phyloP scores from a whole-genome alignment of 2,329 filamentous ascomycete genomes.

The Bipolaris bicolor region DNA sequence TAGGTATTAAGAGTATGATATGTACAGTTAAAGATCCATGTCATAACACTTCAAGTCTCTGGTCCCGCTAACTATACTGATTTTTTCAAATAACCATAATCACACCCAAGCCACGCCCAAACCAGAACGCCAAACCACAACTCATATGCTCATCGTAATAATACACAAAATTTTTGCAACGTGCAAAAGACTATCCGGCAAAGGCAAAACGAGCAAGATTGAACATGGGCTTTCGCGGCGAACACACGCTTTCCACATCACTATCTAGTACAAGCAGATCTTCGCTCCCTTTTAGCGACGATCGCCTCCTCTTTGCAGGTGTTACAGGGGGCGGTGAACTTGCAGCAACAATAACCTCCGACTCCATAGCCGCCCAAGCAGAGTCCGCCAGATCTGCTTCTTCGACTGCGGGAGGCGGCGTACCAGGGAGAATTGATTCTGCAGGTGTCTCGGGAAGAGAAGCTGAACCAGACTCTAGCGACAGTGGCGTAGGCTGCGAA shows the following conservation, averaged over 20 bases:
- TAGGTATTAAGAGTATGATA: conserved; percentile 25
- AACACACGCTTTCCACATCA: conserved; percentile 48
- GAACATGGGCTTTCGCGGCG: conserved; percentile 44
- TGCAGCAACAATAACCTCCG: conserved; percentile 42
- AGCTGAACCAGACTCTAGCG: conserved; percentile 7
- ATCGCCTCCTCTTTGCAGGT: conserved; percentile 26
- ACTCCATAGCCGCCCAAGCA: conserved; percentile 36
- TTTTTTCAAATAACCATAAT: conserved; percentile 1
- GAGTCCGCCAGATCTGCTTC: conserved; percentile 29
- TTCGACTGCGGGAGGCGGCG: conserved; percentile 13
- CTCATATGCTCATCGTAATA: conserved; percentile 11
- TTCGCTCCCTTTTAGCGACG: conserved; percentile 52
- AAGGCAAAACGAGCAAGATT: conserved; percentile 51
- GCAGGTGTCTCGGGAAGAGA: not conserved
- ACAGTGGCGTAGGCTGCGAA: conserved; percentile 13
- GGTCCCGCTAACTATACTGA: not conserved
- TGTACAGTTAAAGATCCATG: conserved; percentile 13
- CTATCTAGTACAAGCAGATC: conserved; percentile 56
- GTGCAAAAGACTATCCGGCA: conserved; percentile 24
- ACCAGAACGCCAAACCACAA: conserved; percentile 12
- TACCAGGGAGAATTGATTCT: conserved; percentile 16
- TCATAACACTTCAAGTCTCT: conserved; percentile 6
- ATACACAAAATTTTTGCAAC: conserved; percentile 9
- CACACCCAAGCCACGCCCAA: conserved; percentile 1
- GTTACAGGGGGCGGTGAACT: conserved; percentile 34